Evolutionary conservation across 2,329 filamentous ascomycete species (phyloP), one percentile per base, ranked within the genome.

Genomic region (Fusarium irregulare): DNA sequence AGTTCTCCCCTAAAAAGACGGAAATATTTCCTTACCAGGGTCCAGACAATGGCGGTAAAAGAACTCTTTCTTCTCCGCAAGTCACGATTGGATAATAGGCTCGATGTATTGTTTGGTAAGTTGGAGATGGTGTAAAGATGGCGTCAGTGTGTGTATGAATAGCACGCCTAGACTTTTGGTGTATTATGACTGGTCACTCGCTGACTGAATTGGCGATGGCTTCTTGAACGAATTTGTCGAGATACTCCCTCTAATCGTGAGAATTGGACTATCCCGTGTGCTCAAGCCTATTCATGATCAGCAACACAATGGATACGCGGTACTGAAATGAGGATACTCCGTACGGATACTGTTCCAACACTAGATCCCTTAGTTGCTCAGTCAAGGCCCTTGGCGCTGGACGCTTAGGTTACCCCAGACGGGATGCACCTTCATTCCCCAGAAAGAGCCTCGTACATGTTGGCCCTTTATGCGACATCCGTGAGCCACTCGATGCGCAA

Each of bases 401-500:
- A 60, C 47, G 25, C 56, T 49, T 51, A 65, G 42, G 60, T 63
- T 75, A 75, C 66, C 71, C 72, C 72, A 72, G 71, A 73, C 56
- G 49, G 49, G 49, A 41, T 51, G 46, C 60, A 62, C 55, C 56
- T 51, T 68, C 60, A 55, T 58, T 63, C 65, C 70, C 60, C 63
- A 56, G 56, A 59, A 20, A 57, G 56, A 70, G 47, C 45, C 57
- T 72, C 57, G 64, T 55, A 56, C 62, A 66, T 55, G 40, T 27
- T 50, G 40, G 53, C 37, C 34, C 54, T 49, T 13, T 40, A 49
- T 42, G 56, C 57, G 54, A 65, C 34, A 28, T 54, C 68, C 49
- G 66, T 68, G 63, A 64, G 64, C 73, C 74, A 76, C 66, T 76
- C 66, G 63, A 74, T 72, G 44, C 41, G 50, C 67, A 76, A 76